These are phyloP conservation scores for Aspergillus taichungensis DNA, from an alignment of 495 filamentous ascomycete genomes.

Conservation along the genomic window DNA sequence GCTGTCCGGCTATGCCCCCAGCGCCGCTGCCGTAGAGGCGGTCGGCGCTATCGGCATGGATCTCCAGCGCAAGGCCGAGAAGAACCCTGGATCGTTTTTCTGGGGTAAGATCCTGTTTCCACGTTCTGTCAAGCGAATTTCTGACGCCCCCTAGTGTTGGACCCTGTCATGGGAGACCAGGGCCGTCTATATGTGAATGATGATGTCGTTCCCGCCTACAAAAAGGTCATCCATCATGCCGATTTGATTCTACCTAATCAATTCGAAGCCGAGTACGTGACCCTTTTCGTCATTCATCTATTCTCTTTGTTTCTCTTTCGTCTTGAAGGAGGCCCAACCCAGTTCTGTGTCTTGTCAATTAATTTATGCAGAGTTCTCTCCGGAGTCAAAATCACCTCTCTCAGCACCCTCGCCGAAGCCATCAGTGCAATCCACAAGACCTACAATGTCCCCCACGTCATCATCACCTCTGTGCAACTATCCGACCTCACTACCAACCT, in stretches of 20 bases:
- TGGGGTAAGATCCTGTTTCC: constrained; percentile 66
- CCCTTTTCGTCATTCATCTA: constrained; percentile 2
- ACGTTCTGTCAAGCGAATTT: too few relatives aligned
- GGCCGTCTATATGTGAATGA: constrained; percentile 82
- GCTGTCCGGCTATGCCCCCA: constrained; percentile 87
- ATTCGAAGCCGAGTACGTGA: constrained; percentile 84
- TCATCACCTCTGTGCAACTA: constrained; percentile 78
- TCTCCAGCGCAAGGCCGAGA: constrained; percentile 54
- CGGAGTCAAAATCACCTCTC: constrained; percentile 69
- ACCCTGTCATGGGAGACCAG: constrained; percentile 97
- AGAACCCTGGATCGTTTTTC: constrained; percentile 73
- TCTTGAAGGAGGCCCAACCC: background rate
- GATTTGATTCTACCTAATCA: constrained; percentile 94
- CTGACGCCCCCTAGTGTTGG: constrained; percentile 50
- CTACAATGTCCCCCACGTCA: constrained; percentile 77
- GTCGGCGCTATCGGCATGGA: constrained; percentile 78
- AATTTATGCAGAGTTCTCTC: constrained; percentile 56
- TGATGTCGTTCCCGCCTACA: constrained; percentile 87
- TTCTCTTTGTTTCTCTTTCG: background rate
- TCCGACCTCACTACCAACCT: constrained; percentile 23
- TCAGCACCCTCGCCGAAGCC: constrained; percentile 59
- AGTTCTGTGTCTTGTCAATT: background rate
- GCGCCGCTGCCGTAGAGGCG: constrained; percentile 69
- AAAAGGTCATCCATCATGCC: constrained; percentile 63
- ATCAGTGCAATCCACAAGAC: constrained; percentile 67